Evolutionary conservation across 345 rosid genomes (phyloP).

Genomic region (Pelargonium nanum): DNA sequence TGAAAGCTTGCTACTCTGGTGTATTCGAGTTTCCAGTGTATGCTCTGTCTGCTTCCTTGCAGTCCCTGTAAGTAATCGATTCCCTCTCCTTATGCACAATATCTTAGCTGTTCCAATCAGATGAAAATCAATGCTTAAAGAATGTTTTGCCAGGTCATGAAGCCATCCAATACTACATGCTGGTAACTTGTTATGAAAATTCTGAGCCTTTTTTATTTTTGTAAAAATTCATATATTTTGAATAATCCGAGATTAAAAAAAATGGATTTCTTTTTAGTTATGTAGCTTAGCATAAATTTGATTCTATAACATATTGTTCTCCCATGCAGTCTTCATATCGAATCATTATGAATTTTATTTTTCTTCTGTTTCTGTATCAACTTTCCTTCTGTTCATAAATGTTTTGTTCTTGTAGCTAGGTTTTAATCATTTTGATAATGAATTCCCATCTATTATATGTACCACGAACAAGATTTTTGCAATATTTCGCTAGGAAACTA

Average conservation of each 20-base stretch:
- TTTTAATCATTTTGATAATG: too few species aligned
- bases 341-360: background rate
- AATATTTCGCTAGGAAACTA: too few species aligned
- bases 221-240: background rate
- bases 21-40: conserved; percentile 45
- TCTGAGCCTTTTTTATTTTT: background rate
- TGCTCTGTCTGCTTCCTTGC: conserved; percentile 62
- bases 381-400: background rate
- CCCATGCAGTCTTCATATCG: background rate
- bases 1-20: conserved; percentile 23
- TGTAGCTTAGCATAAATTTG: background rate
- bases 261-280: too few species aligned
- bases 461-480: too few species aligned
- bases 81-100: background rate
- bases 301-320: background rate
- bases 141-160: background rate
- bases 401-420: background rate
- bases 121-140: background rate
- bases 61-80: conserved; percentile 45
- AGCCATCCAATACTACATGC: background rate
- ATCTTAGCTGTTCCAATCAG: background rate
- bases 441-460: background rate
- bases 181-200: background rate
- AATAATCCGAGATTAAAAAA: background rate
- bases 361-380: background rate